Evolutionary conservation across 371 early-diverging fungal genomes (phyloP), one percentile per base, ranked within the genome.

Genomic region (Saksenaea vasiformis): DNA sequence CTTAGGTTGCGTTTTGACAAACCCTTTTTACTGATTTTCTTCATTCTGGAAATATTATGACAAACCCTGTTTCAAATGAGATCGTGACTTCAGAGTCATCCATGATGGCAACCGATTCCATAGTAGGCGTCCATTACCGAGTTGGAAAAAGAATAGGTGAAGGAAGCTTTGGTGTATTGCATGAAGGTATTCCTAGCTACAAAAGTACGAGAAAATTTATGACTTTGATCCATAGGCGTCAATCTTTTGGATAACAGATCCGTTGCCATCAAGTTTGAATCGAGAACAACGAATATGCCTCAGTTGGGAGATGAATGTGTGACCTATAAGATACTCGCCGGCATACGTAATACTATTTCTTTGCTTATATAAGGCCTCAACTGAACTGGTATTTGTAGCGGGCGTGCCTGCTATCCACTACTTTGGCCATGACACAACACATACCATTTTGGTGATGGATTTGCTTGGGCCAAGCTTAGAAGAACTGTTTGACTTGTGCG

Each of bases 71-170:
- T 39, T 10, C 39, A 14, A n/a, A 39, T 14, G 1, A 11, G 3
- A n/a, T 3, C n/a, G 3, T 11, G 5, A 14, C 39, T n/a, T 11
- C 11, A 3, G 15, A 11, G 11, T 2, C 39, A 11, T 39, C 39
- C 15, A 14, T 39, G 11, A 39, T 65, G 13, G 54, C 75, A 1
- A 80, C 85, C 58, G 87, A 87, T 43, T n/a, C 17, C 51, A 83
- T 87, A 54, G 95, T 98, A 14, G 98, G 98, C 22, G 93, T 92
- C 13, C 98, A 97, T 76, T 98, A 94, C 78, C 89, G 87, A 70
- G 95, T 98, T 13, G 97, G 96, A 55, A 92, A 91, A 76, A 95
- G 94, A 79, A 91, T 98, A 72, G 98, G 98, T 43, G 98, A 97
- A 77, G 98, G 98, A 41, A 91, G 91, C 66, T 98, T 98, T 85